Evolutionary conservation across 352 stramenopile genomes (phyloP).

Genomic region (Globisporangium okanoganense): DNA sequence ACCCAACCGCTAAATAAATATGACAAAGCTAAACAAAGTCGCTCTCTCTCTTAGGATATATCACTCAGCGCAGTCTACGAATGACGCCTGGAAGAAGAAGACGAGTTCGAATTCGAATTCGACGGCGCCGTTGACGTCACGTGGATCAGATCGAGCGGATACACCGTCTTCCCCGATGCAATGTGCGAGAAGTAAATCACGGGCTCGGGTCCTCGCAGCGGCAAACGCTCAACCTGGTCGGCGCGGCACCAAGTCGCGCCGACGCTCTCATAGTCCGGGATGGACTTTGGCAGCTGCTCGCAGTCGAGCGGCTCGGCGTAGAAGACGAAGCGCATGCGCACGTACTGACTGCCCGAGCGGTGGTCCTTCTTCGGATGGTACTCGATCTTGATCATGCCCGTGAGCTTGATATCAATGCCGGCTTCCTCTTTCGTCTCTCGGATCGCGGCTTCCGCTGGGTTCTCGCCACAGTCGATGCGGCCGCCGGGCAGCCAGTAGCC

Average conservation of each 20-base stretch:
- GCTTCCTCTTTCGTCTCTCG: conserved; percentile 87
- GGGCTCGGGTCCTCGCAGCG: conserved; percentile 69
- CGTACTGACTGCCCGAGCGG: conserved; percentile 59
- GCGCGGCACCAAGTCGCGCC: conserved; percentile 73
- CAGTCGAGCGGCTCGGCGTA: conserved; percentile 74
- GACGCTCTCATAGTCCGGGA: conserved; percentile 85
- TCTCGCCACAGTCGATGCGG: conserved; percentile 76
- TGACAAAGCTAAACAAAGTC: not conserved
- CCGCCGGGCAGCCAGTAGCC: conserved; percentile 82
- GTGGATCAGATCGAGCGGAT: conserved; percentile 70
- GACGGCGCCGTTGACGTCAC: conserved; percentile 40
- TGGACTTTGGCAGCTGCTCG: conserved; percentile 79
- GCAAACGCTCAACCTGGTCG: conserved; percentile 64
- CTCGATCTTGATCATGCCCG: conserved; percentile 77
- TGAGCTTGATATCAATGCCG: conserved; percentile 76
- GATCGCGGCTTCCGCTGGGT: conserved; percentile 66
- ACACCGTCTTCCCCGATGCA: conserved; percentile 63
- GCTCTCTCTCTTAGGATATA: not conserved
- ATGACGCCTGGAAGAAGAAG: conserved; percentile 9
- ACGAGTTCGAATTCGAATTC: conserved; percentile 13
- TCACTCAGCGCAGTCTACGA: not conserved
- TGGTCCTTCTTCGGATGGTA: conserved; percentile 85
- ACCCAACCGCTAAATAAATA: conserved; percentile 7
- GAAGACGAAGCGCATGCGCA: conserved; percentile 87
- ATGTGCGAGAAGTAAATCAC: conserved; percentile 76